These are phyloP conservation scores for Pyrenochaeta sp. DNA, from an alignment of 2,329 filamentous ascomycete genomes.

Conservation along the genomic window DNA sequence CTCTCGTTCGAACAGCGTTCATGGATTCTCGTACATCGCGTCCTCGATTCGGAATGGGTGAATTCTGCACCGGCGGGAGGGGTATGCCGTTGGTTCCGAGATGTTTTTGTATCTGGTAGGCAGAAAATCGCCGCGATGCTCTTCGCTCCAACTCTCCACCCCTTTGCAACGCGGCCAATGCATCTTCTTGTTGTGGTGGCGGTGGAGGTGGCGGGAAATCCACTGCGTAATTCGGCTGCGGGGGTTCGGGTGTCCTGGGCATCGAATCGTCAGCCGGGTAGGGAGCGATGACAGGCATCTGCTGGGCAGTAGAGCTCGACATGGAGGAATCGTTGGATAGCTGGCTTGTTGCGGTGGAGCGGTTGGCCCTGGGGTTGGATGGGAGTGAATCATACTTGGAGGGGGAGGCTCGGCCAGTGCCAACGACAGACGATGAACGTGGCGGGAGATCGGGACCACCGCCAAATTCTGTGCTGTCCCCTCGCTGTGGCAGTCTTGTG, in stretches of 20 bases:
- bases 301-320: constrained; percentile 79
- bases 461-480: constrained; percentile 50
- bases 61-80: constrained; percentile 78
- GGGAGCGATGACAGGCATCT: constrained; percentile 75
- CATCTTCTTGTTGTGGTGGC: constrained; percentile 84
- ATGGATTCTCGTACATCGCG: constrained; percentile 85
- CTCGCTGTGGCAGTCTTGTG: constrained; percentile 50
- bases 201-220: constrained; percentile 77
- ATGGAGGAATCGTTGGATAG: constrained; percentile 63
- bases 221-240: constrained; percentile 55
- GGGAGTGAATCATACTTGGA: constrained; percentile 51
- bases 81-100: constrained; percentile 86
- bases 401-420: constrained; percentile 53
- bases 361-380: constrained; percentile 42
- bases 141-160: constrained; percentile 91
- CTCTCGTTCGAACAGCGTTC: constrained; percentile 70
- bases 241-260: constrained; percentile 45
- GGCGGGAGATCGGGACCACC: constrained; percentile 55
- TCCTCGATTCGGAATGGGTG: constrained; percentile 84
- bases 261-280: constrained; percentile 70
- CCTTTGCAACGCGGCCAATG: constrained; percentile 86
- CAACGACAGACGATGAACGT: constrained; percentile 56
- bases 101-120: constrained; percentile 96
- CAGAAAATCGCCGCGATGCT: constrained; percentile 91
- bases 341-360: constrained; percentile 41